Evolutionary conservation across 331 rosid genomes (phyloP), one percentile per base, ranked within the genome.

Genomic region (Stylosanthes scabra): DNA sequence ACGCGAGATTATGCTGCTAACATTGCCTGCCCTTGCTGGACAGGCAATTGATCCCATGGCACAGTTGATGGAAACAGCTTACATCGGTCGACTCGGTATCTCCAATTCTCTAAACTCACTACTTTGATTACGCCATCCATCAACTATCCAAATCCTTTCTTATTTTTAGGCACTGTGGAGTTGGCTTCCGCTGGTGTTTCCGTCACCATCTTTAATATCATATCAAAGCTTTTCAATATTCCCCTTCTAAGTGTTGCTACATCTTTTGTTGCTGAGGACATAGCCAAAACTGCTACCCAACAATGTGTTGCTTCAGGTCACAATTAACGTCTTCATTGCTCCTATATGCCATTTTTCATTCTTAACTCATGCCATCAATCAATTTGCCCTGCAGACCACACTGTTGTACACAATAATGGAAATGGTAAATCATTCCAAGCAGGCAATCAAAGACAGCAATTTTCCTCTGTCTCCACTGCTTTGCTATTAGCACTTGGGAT

Each of bases 111-210:
- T 14, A 60, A 62, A 51, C 9, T 10, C 34, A 63, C 31, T 52
- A 20, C 25, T 70, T 54, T 54, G 31, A 8, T 71, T 74, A 9
- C 0, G 8, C 3, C 9, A 52, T 11, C 3, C 9, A 52, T 11
- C 12, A n/a, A 34, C n/a, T 60, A 20, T 79, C 34, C 69, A 25
- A 62, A 74, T 6, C 76, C 34, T 63, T 41, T 59, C 6, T 60
- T 54, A 31, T 76, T 68, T 54, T 10, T 54, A 93, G 98, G 98
- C 46, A 83, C 97, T 9, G 13, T 95, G 49, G 91, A 92, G 74
- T 85, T 95, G 88, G 99, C 96, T 72, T 86, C 99, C 65, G 97
- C 99, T 20, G 99, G 96, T 77, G 87, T 95, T 78, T 95, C 99
- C 28, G 49, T 89, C 15, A 86, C 93, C 83, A 90, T 92, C 71